Evolutionary conservation across 805 yeast species (phyloP), one percentile per base, ranked within the genome.

Genomic region (Barnettozyma salicaria): DNA sequence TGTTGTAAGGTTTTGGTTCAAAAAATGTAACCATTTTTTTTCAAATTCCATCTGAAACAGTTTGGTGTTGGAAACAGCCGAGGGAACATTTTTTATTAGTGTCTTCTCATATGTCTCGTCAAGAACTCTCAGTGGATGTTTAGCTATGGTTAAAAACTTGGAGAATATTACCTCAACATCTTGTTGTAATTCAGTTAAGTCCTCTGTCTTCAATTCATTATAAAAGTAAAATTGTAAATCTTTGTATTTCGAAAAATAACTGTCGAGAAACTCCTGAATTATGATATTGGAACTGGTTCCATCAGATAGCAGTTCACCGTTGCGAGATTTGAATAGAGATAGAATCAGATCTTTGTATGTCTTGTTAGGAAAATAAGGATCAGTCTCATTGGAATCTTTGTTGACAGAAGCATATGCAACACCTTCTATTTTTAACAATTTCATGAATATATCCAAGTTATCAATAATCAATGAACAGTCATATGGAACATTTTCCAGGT

Each of bases 191-290:
- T 40, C 47, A 7, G 28, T 26, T 12, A 49, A 32, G 7, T 52
- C 43, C 6, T 60, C 50, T 19, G 46, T 39, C n/a, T 47, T 47
- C 17, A 77, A 55, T 47, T 72, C 78, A 26, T 68, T 63, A 52
- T 80, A 76, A 47, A 85, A 80, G 52, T 79, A 83, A 53, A 67
- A 86, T 48, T 88, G 85, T 40, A 90, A 60, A 56, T 90, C 98
- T 66, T 84, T 84, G 56, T 72, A 74, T 47, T 68, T 67, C 21
- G 52, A 50, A 51, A 79, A 79, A 42, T 72, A 77, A 19, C 63
- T 64, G 17, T 69, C 76, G 20, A 67, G 50, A 50, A 83, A 84
- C 53, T 81, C 86, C 34, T 66, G 55, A 12, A 76, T 41, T 10
- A 72, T 55, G 35, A 72, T 67, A 51, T 68, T 70, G 12, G 70